Conservation (phyloP, 2,329 filamentous ascomycete species). For the Trichoderma sp. region DNA sequence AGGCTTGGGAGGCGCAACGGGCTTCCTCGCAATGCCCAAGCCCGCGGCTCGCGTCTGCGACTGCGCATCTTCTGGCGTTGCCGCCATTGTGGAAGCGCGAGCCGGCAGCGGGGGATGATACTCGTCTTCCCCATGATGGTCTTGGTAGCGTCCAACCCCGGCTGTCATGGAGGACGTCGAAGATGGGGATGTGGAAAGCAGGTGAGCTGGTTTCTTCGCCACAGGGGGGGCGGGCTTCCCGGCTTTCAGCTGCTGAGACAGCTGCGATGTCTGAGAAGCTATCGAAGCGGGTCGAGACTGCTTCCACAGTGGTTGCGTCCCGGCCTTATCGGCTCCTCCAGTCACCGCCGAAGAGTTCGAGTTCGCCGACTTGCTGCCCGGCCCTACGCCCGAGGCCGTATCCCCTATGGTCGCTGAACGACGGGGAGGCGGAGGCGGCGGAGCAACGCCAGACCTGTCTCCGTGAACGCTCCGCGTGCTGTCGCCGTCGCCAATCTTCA, state of each 20-base stretch:
- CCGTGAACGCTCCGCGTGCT: slow-evolving; percentile 25
- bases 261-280: slow-evolving; percentile 41
- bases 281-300: slow-evolving; percentile 41
- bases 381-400: slow-evolving; percentile 28
- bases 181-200: slow-evolving; percentile 41
- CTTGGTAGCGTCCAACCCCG: slow-evolving; percentile 10
- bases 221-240: slow-evolving; percentile 57
- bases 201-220: slow-evolving; percentile 64
- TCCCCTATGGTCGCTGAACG: slow-evolving; percentile 42
- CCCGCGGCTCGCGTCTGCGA: slow-evolving; percentile 26
- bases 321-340: slow-evolving; percentile 31
- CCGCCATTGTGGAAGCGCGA: slow-evolving; percentile 19
- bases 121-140: slow-evolving; percentile 31
- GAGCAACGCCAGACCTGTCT: slow-evolving; percentile 34
- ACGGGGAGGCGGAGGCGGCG: slow-evolving; percentile 52
- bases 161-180: slow-evolving; percentile 30
- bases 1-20: slow-evolving; percentile 34
- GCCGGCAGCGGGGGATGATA: slow-evolving; percentile 23
- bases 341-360: slow-evolving; percentile 28
- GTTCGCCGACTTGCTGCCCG: slow-evolving; percentile 26
- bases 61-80: slow-evolving; percentile 18
- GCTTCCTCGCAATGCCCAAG: slow-evolving; percentile 34
- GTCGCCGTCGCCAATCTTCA: slow-evolving; percentile 49
- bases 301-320: slow-evolving; percentile 37
- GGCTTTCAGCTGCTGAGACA: slow-evolving; percentile 39